Evolutionary conservation across 805 yeast genomes (phyloP), one percentile per base, ranked within the genome.

Genomic region (Kluyveromyces aestuarii): DNA sequence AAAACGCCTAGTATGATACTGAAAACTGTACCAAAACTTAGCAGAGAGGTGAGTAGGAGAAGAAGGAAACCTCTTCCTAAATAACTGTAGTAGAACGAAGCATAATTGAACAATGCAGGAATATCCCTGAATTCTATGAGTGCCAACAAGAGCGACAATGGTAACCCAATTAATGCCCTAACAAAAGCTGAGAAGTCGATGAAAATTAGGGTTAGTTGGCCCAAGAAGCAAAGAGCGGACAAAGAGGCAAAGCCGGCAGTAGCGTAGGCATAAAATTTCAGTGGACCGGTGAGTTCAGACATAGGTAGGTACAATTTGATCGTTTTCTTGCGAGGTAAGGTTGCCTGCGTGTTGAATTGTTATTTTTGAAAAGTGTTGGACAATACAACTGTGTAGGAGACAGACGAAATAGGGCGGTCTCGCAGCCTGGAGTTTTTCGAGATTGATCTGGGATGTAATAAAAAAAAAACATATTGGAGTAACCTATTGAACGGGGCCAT

Each of bases 61-160:
- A 58, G 53, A 7, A 58, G 69, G 11, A 74, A 53, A 17, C 82
- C 82, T 49, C 82, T 69, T 8, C 82, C 82, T 18, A 75, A 59
- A 55, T 82, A 82, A 27, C 85, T 80, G 60, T 80, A 82, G 55
- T 82, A 72, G 51, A 83, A 82, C 2, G 87, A 81, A 8, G 80
- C 85, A 57, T 79, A 84, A 6, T 77, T 72, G 55, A 78, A 74
- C n/a, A 84, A 75, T 52, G 79, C 77, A 6, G 83, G 74, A 16
- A 87, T 72, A 50, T 72, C 59, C 62, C 72, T 64, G 51, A 67
- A 69, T 51, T 71, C 74, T 50, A 61, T 33, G 27, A 71, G 68
- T 8, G 80, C 78, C 47, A 82, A 74, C 8, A 71, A 69, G 4
- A 66, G 70, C 19, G 89, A 86, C 43, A 82, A 68, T 5, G 70